Evolutionary conservation across 352 stramenopile species (phyloP).

Genomic region (Halophytophthora polymorphica): DNA sequence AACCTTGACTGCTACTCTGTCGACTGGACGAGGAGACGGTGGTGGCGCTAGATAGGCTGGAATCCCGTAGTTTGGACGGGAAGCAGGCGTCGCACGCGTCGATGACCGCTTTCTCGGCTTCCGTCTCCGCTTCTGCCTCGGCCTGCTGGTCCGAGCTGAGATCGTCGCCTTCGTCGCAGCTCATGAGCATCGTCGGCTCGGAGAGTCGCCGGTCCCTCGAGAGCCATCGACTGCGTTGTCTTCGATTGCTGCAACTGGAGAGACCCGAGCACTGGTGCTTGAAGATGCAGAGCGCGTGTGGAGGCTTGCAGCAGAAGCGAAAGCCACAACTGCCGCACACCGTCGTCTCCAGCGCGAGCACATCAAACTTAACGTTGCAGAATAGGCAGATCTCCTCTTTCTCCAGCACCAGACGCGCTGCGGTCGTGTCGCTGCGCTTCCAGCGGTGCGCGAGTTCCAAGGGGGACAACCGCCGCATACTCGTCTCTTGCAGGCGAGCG

Average conservation of each 20-base stretch:
- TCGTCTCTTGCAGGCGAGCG: conserved; percentile 30
- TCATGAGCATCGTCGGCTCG: conserved; percentile 20
- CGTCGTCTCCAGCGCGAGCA: conserved; percentile 47
- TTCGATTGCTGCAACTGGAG: conserved; percentile 4
- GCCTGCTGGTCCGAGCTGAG: conserved; percentile 7
- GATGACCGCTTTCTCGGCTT: conserved; percentile 5
- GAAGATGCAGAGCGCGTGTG: conserved; percentile 45
- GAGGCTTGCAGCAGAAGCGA: conserved; percentile 56
- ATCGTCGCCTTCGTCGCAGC: conserved; percentile 18
- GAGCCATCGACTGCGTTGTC: conserved; percentile 12
- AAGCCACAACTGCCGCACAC: conserved; percentile 56
- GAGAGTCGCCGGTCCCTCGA: conserved; percentile 20
- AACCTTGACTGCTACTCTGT: conserved; percentile 3
- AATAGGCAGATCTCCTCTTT: conserved; percentile 73
- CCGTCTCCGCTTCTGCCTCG: too few relatives aligned
- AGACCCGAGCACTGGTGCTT: conserved; percentile 59
- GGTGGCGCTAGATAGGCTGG: conserved; percentile 18
- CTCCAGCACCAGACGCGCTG: conserved; percentile 60
- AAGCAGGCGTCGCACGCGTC: conserved; percentile 7
- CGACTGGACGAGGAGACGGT: conserved; percentile 17
- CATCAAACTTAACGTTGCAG: conserved; percentile 74
- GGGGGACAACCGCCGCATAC: conserved; percentile 43
- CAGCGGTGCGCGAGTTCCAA: conserved; percentile 58
- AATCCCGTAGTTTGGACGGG: conserved; percentile 17
- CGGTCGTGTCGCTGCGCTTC: conserved; percentile 65